Percentiles rank a stretch among this genome's conserved stretches.
Conservation (phyloP, 129 eudicot species). For the Flaveria brownii region DNA sequence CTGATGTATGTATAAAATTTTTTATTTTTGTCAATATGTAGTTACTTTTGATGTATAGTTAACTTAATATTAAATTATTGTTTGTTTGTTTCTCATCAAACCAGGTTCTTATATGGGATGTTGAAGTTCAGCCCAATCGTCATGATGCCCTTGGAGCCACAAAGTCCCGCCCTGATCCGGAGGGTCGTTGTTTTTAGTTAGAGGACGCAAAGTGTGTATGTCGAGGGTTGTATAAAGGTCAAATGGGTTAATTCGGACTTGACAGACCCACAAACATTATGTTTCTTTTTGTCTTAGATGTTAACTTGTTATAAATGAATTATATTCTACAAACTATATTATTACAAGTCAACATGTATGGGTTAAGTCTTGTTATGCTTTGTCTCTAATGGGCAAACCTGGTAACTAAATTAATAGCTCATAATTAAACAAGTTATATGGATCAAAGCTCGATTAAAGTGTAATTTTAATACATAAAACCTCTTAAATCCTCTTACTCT, state of each 20-base stretch:
- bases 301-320: background rate
- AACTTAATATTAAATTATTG: too few species aligned
- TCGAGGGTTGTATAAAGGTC: background rate
- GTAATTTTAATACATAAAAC: too few species aligned
- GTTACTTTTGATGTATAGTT: background rate
- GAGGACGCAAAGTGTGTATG: background rate
- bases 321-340: background rate
- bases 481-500: too few species aligned
- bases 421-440: background rate
- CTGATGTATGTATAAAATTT: constrained; percentile 62
- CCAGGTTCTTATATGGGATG: too few species aligned
- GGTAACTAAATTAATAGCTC: background rate
- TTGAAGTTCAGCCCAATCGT: constrained; percentile 79
- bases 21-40: background rate
- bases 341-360: background rate
- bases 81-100: too few species aligned
- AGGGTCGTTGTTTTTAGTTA: constrained; percentile 28
- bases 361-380: background rate
- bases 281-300: background rate
- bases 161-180: constrained; percentile 85
- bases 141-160: constrained; percentile 72
- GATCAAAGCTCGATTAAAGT: too few species aligned
- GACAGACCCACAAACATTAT: background rate
- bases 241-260: background rate
- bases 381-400: background rate